These are phyloP conservation scores for Schwanniomyces sp. DNA, from an alignment of 805 yeast genomes.

Conservation along the genomic window DNA sequence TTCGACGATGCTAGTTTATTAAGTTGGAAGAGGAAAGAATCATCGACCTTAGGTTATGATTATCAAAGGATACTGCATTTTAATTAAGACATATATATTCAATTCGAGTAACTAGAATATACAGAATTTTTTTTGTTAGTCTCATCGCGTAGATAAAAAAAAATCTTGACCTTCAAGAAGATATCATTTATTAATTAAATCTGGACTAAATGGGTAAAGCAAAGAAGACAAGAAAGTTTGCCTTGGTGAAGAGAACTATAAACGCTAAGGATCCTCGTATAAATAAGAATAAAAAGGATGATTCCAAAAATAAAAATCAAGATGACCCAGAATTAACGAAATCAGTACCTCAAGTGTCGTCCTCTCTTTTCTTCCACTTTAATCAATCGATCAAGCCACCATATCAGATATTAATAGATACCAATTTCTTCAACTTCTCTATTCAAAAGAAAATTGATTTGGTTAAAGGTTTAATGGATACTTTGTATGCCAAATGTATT, in stretches of 20 bases:
- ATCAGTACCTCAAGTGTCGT: slow-evolving; percentile 83
- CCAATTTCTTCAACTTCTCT: slow-evolving; percentile 94
- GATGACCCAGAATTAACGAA: slow-evolving; percentile 68
- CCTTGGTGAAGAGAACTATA: slow-evolving; percentile 82
- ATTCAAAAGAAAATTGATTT: slow-evolving; percentile 94
- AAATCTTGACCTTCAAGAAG: background rate
- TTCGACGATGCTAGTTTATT: slow-evolving; percentile 23
- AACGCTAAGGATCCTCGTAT: slow-evolving; percentile 69
- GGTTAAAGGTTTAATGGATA: slow-evolving; percentile 96
- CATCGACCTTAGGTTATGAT: slow-evolving; percentile 22
- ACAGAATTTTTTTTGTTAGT: background rate
- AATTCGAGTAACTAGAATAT: background rate
- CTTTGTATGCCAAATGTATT: slow-evolving; percentile 89
- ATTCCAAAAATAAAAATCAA: slow-evolving; percentile 28
- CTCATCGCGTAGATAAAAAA: slow-evolving; percentile 3
- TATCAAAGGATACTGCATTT: slow-evolving; percentile 20
- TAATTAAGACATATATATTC: background rate
- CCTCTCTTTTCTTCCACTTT: slow-evolving; percentile 92
- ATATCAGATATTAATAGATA: slow-evolving; percentile 92
- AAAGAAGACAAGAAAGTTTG: slow-evolving; percentile 94
- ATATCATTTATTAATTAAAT: background rate
- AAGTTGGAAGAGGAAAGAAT: slow-evolving; percentile 39
- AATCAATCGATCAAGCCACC: slow-evolving; percentile 97
- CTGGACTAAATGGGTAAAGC: slow-evolving; percentile 80
- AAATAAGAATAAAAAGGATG: slow-evolving; percentile 39